Percentiles rank a stretch among this genome's conserved stretches.
Conservation (phyloP, 2,329 filamentous ascomycete species). For the Cryphonectria parasitica region DNA sequence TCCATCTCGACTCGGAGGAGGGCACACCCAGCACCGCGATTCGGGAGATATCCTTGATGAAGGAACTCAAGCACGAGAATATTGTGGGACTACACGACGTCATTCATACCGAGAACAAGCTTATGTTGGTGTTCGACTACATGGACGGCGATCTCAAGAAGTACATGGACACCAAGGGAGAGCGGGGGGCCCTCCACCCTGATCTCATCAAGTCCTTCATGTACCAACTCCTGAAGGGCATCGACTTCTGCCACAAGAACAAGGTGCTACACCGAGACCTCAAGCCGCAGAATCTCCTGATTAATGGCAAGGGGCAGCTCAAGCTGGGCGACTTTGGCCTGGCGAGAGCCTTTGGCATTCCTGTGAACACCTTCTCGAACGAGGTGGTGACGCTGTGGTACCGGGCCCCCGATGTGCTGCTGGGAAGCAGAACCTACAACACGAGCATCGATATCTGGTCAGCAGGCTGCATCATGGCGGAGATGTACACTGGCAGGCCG, state of each 20-base stretch:
- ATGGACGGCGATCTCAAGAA: constrained; percentile 99
- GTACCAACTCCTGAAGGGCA: constrained; percentile 94
- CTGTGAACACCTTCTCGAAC: constrained; percentile 97
- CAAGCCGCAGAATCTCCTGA: constrained; percentile 95
- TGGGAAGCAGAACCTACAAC: constrained; percentile 95
- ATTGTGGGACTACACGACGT: constrained; percentile 98
- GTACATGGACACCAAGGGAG: constrained; percentile 95
- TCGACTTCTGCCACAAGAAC: constrained; percentile 98
- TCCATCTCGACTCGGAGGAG: constrained; percentile 97
- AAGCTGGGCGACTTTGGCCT: constrained; percentile 96
- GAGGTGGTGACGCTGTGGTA: constrained; percentile 99
- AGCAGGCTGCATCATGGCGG: constrained; percentile 98
- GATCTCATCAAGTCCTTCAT: constrained; percentile 97
- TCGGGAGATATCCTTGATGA: constrained; percentile 98
- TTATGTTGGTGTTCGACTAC: constrained; percentile 98
- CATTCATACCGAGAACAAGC: constrained; percentile 98
- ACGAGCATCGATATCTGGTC: constrained; percentile 99
- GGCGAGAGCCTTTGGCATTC: constrained; percentile 92
- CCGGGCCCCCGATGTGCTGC: constrained; percentile 90
- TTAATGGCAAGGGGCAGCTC: constrained; percentile 86
- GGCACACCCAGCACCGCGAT: constrained; percentile 97
- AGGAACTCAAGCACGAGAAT: constrained; percentile 98
- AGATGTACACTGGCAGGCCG: constrained; percentile 96
- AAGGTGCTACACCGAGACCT: constrained; percentile 93
- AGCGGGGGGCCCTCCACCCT: constrained; percentile 86